Evolutionary conservation across 176 grass and related monocot species (phyloP), one percentile per base, ranked within the genome.

Genomic region (Eleusine coracana): DNA sequence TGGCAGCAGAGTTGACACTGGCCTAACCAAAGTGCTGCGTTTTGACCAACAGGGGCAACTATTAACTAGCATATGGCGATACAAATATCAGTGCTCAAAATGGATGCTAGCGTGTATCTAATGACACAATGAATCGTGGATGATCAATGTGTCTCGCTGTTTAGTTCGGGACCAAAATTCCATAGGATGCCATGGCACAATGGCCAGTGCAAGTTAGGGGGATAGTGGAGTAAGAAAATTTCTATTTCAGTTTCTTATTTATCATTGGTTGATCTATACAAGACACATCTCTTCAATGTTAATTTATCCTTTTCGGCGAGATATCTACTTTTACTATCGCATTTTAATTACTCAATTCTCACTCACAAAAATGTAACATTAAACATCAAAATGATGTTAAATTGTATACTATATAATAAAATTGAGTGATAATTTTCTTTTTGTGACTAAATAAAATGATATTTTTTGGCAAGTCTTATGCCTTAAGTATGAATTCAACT

Each of bases 11-110:
- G 65, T 89, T 77, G 87, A 76, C 70, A 48, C 20, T 16, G 71
- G 82, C 82, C 87, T 55, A 64, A 81, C 83, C 70, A 36, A 28
- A 77, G 55, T 89, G 82, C 82, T 63, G 36, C 20, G 17, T 70
- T 85, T 85, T 89, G 87, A 89, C 87, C 70, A 7, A 25, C n/a
- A 10, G n/a, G 10, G 10, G 28, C 18, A 18, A 69, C 48, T 70
- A 10, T 31, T 51, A 31, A 29, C 41, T 55, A 15, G 68, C 67
- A 7, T 38, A n/a, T 52, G 55, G 10, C 38, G 27, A 66, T 59
- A 83, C 25, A 5, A 65, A 52, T 52, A 68, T 23, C n/a, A 65
- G 78, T 59, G 41, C 67, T 74, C n/a, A 68, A 51, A 56, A 73
- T 60, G 48, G 62, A 83, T 46, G 4, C 50, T 67, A 41, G 68